Evolutionary conservation across 2,329 filamentous ascomycete genomes (phyloP), one percentile per base, ranked within the genome.

Genomic region (Westerdykella ornata): DNA sequence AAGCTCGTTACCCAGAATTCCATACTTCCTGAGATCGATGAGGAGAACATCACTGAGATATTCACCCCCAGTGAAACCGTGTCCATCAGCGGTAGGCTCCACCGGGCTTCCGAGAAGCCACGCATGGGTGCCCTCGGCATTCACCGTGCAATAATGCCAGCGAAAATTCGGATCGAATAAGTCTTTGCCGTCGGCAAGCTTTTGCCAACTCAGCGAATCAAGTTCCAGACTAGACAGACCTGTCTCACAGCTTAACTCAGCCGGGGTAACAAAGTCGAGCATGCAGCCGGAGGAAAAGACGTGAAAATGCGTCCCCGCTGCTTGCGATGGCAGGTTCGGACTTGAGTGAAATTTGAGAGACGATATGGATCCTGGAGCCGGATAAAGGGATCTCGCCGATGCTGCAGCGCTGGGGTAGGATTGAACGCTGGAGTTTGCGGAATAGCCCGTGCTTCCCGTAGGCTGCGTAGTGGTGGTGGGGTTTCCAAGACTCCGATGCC

Each of bases 121-220:
- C 6, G 88, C 92, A 62, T 94, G 95, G 5, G 92, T 96, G 5
- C 90, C 90, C 55, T 94, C 87, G 46, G 92, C 83, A 60, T 96
- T 94, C 68, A 96, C 85, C 3, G 88, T 94, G 64, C 92, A 97
- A 62, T 98, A 98, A 65, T 97, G 90, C 92, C 92, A 98, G 45
- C 90, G 81, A 64, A 92, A 97, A n/a, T 85, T 87, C 0, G 81
- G 73, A 53, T 85, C 85, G 68, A 96, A 98, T 26, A 98, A 83
- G 60, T 98, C 92, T 37, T 87, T 84, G 3, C 92, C 92, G 57
- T 96, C 90, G 1, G 90, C 92, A 14, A 98, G 74, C 61, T 89
- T 94, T 65, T 95, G 88, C 92, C 92, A 98, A 36, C 89, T 82
- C 37, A 97, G 70, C 0, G 85, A 84, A 43, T 85, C 84, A 9